Evolutionary conservation across 1,284 basidiomycete genomes (phyloP), one percentile per base, ranked within the genome.

Genomic region (Malassezia sp.): DNA sequence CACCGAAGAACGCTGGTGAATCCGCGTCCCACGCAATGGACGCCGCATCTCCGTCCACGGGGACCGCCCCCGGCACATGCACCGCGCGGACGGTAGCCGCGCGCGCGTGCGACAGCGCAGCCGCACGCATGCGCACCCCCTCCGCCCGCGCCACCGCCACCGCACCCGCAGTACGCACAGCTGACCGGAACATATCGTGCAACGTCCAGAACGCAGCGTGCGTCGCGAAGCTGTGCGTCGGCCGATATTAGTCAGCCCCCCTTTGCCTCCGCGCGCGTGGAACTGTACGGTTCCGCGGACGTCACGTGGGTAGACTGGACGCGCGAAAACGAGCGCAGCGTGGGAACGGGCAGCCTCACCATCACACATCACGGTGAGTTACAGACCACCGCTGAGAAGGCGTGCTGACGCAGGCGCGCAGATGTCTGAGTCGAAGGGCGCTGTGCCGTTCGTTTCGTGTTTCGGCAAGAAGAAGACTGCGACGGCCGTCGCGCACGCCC

Each of bases 381-480:
- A n/a, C n/a, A n/a, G n/a, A n/a, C n/a, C n/a, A n/a, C n/a, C n/a
- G n/a, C n/a, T n/a, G n/a, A n/a, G n/a, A n/a, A n/a, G n/a, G n/a
- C n/a, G n/a, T 21, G 18, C 18, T 36, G 22, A 36, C 20, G 17
- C 32, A 18, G 30, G 18, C 27, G 20, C 10, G 23, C 37, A 46
- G 42, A 44, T 48, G 50, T 52, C 50, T 48, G 45, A 50, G 8
- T 37, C 42, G 48, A 50, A 50, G 41, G 48, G 42, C 41, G 50
- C 63, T 44, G 52, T 57, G 49, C 64, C 59, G 49, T 66, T 63
- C 51, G 70, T 72, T 39, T 67, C 67, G 53, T 71, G 67, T 57
- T 72, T 71, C 60, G 71, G 71, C 51, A 72, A 72, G 70, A 72
- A 72, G 65, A 71, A 71, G 64, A 71, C 67, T 48, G 60, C 70